A percentile compares a stretch with the other conserved stretches of the same genome.
Conservation (phyloP, 805 yeast species). For the Phaffomyces antillensis region DNA sequence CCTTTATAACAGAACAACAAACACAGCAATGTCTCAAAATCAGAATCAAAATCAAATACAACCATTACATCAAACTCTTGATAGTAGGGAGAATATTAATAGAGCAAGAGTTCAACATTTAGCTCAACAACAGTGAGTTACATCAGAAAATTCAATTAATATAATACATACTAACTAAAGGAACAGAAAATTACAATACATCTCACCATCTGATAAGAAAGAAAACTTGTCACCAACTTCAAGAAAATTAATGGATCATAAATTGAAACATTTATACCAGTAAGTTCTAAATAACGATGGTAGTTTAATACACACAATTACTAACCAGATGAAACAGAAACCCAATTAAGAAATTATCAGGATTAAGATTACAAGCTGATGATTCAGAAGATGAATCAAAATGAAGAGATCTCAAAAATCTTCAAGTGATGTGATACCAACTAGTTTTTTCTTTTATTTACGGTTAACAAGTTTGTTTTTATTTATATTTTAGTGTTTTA, state of each 20-base stretch:
- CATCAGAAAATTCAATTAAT: not conserved
- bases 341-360: slow-evolving; percentile 22
- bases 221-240: slow-evolving; percentile 26
- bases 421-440: not conserved
- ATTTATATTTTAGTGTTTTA: not conserved
- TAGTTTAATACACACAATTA: not conserved
- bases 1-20: no score
- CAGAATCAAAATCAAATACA: slow-evolving; percentile 13
- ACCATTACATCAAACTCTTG: slow-evolving; percentile 24
- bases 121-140: slow-evolving; percentile 22
- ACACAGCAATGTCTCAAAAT: slow-evolving; percentile 11
- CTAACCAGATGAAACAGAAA: slow-evolving; percentile 12
- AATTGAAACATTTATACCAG: slow-evolving; percentile 21
- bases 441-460: not conserved
- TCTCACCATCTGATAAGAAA: slow-evolving; percentile 23
- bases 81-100: slow-evolving; percentile 21
- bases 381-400: slow-evolving; percentile 3
- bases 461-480: not conserved
- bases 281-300: slow-evolving; percentile 7
- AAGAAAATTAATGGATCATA: slow-evolving; percentile 23
- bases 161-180: slow-evolving; percentile 4
- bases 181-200: slow-evolving; percentile 21
- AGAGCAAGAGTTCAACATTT: slow-evolving; percentile 24
- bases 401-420: not conserved
- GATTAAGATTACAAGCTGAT: slow-evolving; percentile 20